Evolutionary conservation across 2,329 filamentous ascomycete species (phyloP).

Genomic region (Xylariaceae sp.): DNA sequence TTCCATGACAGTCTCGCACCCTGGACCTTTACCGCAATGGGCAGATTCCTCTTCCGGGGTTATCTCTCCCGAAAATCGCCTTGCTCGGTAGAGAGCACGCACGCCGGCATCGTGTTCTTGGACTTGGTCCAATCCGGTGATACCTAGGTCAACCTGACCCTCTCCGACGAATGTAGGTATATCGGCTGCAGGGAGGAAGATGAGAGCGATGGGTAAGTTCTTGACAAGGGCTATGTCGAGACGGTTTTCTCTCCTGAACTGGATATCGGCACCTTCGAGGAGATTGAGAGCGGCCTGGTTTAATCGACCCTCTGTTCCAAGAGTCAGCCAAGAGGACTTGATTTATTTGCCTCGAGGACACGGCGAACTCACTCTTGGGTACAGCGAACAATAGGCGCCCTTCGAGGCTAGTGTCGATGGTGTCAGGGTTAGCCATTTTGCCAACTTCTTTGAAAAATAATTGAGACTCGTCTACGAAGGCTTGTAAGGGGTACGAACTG

Average conservation of each 20-base stretch:
- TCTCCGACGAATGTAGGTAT: slow-evolving; percentile 98
- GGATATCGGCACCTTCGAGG: slow-evolving; percentile 91
- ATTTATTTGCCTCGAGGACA: slow-evolving; percentile 4
- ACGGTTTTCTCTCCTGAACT: slow-evolving; percentile 93
- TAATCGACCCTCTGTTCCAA: slow-evolving; percentile 80
- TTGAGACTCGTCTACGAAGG: background rate
- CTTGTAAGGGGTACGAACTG: slow-evolving; percentile 49
- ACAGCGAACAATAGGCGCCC: slow-evolving; percentile 94
- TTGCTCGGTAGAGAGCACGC: slow-evolving; percentile 54
- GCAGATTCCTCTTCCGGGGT: slow-evolving; percentile 51
- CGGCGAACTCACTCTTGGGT: slow-evolving; percentile 82
- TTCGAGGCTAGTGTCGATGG: slow-evolving; percentile 70
- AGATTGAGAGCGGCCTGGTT: slow-evolving; percentile 89
- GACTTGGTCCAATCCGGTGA: slow-evolving; percentile 92
- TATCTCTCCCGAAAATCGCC: slow-evolving; percentile 55
- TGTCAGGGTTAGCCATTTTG: slow-evolving; percentile 45
- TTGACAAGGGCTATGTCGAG: slow-evolving; percentile 98
- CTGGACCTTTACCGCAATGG: slow-evolving; percentile 56
- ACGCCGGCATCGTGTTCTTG: slow-evolving; percentile 81
- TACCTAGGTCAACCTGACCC: slow-evolving; percentile 90
- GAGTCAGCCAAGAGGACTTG: slow-evolving; percentile 31
- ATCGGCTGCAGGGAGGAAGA: slow-evolving; percentile 96
- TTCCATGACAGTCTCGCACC: slow-evolving; percentile 87
- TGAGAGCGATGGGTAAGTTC: slow-evolving; percentile 92
- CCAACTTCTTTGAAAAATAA: slow-evolving; percentile 1